These are phyloP conservation scores for Talaromyces sp. DNA, from an alignment of 2,329 filamentous ascomycete species.

Conservation along the genomic window DNA sequence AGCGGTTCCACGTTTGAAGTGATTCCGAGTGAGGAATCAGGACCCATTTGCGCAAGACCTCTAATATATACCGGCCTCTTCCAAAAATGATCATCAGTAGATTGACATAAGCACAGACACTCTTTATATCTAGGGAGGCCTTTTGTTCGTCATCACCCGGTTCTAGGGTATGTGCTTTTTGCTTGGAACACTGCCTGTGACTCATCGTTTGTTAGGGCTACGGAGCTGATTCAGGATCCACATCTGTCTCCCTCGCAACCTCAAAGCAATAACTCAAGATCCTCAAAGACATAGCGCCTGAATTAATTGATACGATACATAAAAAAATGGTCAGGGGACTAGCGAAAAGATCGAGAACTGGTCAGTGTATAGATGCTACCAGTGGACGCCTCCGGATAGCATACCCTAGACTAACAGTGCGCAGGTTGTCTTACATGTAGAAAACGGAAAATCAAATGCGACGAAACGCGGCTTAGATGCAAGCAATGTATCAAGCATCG, in stretches of 20 bases:
- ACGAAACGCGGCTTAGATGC: slow-evolving; percentile 1
- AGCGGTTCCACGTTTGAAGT: too few species aligned
- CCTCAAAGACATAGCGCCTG: background rate
- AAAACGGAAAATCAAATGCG: slow-evolving; percentile 14
- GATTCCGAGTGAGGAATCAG: too few species aligned
- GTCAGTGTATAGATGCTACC: background rate
- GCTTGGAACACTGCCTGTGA: background rate
- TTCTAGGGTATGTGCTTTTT: too few species aligned
- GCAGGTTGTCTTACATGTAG: slow-evolving; percentile 11
- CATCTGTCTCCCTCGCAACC: background rate
- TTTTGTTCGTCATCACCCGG: too few species aligned
- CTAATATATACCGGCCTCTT: too few species aligned
- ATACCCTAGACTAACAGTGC: background rate
- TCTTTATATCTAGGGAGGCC: too few species aligned
- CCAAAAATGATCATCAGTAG: too few species aligned
- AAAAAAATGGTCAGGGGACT: background rate
- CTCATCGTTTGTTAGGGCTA: background rate
- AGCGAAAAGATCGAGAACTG: slow-evolving; percentile 4
- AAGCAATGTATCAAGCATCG: slow-evolving; percentile 14
- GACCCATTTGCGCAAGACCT: too few species aligned
- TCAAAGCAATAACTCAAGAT: background rate
- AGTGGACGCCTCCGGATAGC: background rate
- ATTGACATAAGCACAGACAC: too few species aligned
- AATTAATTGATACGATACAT: background rate
- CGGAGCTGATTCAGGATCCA: background rate